These are phyloP conservation scores for Vanderwaltozyma yarrowii DNA, from an alignment of 805 yeast genomes.

Conservation along the genomic window DNA sequence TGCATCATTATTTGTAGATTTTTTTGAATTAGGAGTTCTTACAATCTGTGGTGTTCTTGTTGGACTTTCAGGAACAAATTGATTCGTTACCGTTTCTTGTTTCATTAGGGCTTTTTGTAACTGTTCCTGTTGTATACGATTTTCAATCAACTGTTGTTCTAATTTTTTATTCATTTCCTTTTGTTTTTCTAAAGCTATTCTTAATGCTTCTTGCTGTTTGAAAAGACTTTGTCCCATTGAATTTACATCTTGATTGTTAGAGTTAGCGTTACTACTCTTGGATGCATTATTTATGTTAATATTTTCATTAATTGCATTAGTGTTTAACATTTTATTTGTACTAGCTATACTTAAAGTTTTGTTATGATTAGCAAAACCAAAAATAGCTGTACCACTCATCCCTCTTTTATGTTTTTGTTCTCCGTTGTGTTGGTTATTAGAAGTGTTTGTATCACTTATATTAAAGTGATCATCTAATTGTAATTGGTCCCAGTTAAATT, in stretches of 20 bases:
- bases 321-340: slow-evolving; percentile 3
- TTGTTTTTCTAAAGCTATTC: slow-evolving; percentile 22
- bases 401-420: slow-evolving; percentile 40
- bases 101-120: slow-evolving; percentile 18
- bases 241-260: not conserved
- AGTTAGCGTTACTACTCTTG: too few relatives aligned
- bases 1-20: slow-evolving; percentile 5
- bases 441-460: slow-evolving; percentile 6
- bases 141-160: slow-evolving; percentile 21
- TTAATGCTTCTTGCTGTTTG: slow-evolving; percentile 22
- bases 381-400: slow-evolving; percentile 71
- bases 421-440: slow-evolving; percentile 1
- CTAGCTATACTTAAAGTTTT: slow-evolving; percentile 56
- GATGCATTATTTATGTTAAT: too few relatives aligned
- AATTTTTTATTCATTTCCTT: slow-evolving; percentile 21
- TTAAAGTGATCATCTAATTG: slow-evolving; percentile 6
- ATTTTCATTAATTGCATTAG: not conserved
- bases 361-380: slow-evolving; percentile 59
- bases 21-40: slow-evolving; percentile 7
- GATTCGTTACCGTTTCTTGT: slow-evolving; percentile 10
- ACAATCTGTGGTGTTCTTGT: slow-evolving; percentile 4
- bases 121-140: slow-evolving; percentile 23
- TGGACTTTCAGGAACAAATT: slow-evolving; percentile 1
- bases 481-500: slow-evolving; percentile 15
- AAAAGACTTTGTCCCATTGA: slow-evolving; percentile 3